Conservation (phyloP, 1,284 basidiomycete genomes). For the Sanguinoderma infundibulare region DNA sequence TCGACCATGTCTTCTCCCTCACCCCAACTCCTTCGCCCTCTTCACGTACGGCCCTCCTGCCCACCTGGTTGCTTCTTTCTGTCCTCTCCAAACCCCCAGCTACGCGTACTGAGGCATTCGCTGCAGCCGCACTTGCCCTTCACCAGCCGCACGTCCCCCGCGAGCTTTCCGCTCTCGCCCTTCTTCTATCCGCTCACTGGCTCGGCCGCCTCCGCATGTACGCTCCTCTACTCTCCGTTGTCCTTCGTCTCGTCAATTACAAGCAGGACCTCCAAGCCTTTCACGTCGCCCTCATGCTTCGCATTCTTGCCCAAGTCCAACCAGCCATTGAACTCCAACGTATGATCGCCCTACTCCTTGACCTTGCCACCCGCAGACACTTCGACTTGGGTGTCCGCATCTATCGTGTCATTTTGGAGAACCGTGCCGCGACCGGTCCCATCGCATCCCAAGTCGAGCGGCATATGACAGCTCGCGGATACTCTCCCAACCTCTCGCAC, state of each 20-base stretch:
- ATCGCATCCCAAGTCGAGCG: slow-evolving; percentile 6
- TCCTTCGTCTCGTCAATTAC: slow-evolving; percentile 49
- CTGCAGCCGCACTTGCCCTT: slow-evolving; percentile 42
- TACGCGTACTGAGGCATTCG: slow-evolving; percentile 45
- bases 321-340: slow-evolving; percentile 4
- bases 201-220: slow-evolving; percentile 54
- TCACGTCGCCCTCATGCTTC: slow-evolving; percentile 62
- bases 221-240: slow-evolving; percentile 45
- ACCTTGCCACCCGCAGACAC: slow-evolving; percentile 35
- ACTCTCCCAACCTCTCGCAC: slow-evolving; percentile 14
- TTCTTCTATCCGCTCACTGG: slow-evolving; percentile 52
- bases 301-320: slow-evolving; percentile 40
- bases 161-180: slow-evolving; percentile 44
- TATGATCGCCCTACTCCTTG: slow-evolving; percentile 9
- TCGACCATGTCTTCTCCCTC: slow-evolving; percentile 5
- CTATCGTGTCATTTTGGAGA: slow-evolving; percentile 12
- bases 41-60: slow-evolving; percentile 31
- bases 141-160: slow-evolving; percentile 40
- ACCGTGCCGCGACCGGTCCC: background rate
- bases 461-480: slow-evolving; percentile 10
- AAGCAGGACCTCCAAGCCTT: slow-evolving; percentile 38
- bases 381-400: slow-evolving; percentile 4
- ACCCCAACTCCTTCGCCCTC: background rate
- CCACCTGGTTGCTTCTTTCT: slow-evolving; percentile 58
- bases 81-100: slow-evolving; percentile 53